Evolutionary conservation across 2,329 filamentous ascomycete genomes (phyloP).

Genomic region (Metarhizium brunneum): DNA sequence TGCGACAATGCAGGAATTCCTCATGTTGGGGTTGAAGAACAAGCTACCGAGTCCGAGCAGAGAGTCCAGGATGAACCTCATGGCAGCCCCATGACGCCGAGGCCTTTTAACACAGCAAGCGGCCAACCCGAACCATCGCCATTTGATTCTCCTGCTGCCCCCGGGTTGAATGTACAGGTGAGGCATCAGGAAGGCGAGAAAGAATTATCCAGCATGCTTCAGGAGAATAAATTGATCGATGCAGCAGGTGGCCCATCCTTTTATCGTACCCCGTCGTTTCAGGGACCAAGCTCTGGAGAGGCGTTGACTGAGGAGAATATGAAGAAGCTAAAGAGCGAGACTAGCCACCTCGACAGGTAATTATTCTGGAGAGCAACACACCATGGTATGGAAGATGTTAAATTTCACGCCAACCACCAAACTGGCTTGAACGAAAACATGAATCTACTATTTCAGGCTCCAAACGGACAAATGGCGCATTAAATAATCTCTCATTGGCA

Average conservation of each 20-base stretch:
- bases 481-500: background rate
- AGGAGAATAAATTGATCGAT: slow-evolving; percentile 38
- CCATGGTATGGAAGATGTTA: background rate
- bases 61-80: slow-evolving; percentile 18
- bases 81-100: slow-evolving; percentile 28
- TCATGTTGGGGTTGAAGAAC: slow-evolving; percentile 23
- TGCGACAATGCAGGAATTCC: slow-evolving; percentile 34
- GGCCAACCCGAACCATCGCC: slow-evolving; percentile 31
- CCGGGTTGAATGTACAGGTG: slow-evolving; percentile 24
- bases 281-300: slow-evolving; percentile 28
- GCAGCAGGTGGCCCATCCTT: slow-evolving; percentile 31
- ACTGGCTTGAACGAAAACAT: background rate
- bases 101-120: slow-evolving; percentile 25
- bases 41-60: slow-evolving; percentile 8
- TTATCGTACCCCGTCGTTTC: slow-evolving; percentile 21
- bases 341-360: background rate
- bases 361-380: background rate
- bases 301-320: slow-evolving; percentile 46
- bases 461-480: background rate
- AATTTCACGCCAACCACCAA: background rate
- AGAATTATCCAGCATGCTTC: slow-evolving; percentile 32
- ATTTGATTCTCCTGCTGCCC: slow-evolving; percentile 25
- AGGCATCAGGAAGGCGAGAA: slow-evolving; percentile 26
- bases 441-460: background rate
- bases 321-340: slow-evolving; percentile 33